A percentile compares a stretch with the other conserved stretches of the same genome.
Evolutionary conservation across 306 rosid genomes (phyloP).

Genomic region (Alnus glutinosa): DNA sequence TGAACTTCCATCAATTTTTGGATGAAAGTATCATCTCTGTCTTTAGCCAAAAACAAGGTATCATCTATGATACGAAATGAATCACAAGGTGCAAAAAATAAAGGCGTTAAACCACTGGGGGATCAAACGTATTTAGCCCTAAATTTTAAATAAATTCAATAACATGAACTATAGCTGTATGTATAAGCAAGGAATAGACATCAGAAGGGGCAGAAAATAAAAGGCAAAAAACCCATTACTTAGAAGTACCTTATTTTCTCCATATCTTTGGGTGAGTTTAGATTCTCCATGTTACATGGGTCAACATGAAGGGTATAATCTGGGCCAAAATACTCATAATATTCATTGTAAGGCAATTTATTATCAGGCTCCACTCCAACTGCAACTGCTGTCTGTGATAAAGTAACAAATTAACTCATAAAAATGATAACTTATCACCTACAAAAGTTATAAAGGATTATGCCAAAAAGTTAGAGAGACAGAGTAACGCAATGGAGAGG

Average conservation of each 20-base stretch:
- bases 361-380: constrained; percentile 94
- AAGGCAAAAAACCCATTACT: not conserved
- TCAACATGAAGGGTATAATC: constrained; percentile 75
- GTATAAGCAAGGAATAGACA: not conserved
- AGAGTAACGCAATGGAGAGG: not conserved
- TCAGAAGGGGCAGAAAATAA: too few relatives aligned
- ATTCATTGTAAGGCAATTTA: constrained; percentile 82
- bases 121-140: too few relatives aligned
- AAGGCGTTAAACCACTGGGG: too few relatives aligned
- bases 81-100: too few relatives aligned
- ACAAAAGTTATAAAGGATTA: constrained; percentile 8
- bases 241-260: constrained; percentile 70
- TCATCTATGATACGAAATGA: too few relatives aligned
- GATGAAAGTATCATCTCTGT: too few relatives aligned
- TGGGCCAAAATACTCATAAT: constrained; percentile 92
- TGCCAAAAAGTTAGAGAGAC: constrained; percentile 13
- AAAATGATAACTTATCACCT: constrained; percentile 6
- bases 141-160: not conserved
- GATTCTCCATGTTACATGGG: constrained; percentile 82
- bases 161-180: not conserved
- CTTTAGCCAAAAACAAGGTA: too few relatives aligned
- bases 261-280: constrained; percentile 76
- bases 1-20: too few relatives aligned
- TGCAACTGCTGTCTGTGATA: constrained; percentile 86
- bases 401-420: constrained; percentile 25